These are phyloP conservation scores for Prosopis cineraria DNA, from an alignment of 306 rosid species.

Conservation along the genomic window DNA sequence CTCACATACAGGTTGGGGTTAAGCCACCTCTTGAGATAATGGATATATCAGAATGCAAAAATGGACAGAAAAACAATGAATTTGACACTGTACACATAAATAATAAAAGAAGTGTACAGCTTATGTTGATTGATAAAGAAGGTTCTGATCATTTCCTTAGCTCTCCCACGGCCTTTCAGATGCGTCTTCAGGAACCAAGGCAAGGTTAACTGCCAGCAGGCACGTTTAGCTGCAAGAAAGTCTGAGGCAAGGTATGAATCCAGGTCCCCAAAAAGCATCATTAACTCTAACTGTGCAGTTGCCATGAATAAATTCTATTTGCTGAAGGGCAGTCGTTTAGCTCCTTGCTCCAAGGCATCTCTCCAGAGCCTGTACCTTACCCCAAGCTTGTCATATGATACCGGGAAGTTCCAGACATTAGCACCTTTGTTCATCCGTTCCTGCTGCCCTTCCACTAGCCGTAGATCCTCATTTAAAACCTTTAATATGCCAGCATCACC, in stretches of 20 bases:
- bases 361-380: slow-evolving; percentile 79
- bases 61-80: neutral
- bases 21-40: slow-evolving; percentile 28
- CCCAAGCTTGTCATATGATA: slow-evolving; percentile 72
- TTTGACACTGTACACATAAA: slow-evolving; percentile 42
- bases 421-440: slow-evolving; percentile 69
- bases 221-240: slow-evolving; percentile 16
- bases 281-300: slow-evolving; percentile 11
- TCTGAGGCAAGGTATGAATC: slow-evolving; percentile 28
- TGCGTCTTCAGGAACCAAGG: slow-evolving; percentile 24
- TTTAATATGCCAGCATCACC: slow-evolving; percentile 23
- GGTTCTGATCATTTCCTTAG: slow-evolving; percentile 41
- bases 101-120: slow-evolving; percentile 41
- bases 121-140: slow-evolving; percentile 44
- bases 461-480: slow-evolving; percentile 76
- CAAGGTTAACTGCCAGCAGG: slow-evolving; percentile 20
- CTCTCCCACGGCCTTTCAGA: slow-evolving; percentile 38
- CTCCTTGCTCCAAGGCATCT: slow-evolving; percentile 65
- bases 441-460: slow-evolving; percentile 75
- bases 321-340: slow-evolving; percentile 52
- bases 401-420: slow-evolving; percentile 73
- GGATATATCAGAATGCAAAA: neutral
- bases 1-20: slow-evolving; percentile 20
- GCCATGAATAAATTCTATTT: slow-evolving; percentile 31
- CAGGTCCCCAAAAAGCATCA: slow-evolving; percentile 27